Evolutionary conservation across 2,329 filamentous ascomycete species (phyloP).

Genomic region (Passalora sequoiae): DNA sequence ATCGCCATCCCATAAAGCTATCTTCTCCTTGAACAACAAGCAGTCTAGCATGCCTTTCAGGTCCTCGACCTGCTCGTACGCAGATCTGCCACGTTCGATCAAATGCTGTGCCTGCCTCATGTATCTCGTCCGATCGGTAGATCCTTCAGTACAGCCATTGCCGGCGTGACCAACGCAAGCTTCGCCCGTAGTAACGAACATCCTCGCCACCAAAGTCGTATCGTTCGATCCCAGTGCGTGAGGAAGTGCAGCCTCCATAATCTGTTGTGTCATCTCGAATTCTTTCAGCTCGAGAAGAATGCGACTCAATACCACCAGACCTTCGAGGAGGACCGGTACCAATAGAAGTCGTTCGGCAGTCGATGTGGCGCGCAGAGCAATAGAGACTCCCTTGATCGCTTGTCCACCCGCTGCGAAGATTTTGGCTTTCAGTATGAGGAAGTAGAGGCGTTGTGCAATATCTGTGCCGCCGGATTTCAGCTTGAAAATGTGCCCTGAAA

Average conservation of each 20-base stretch:
- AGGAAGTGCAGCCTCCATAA: constrained; percentile 67
- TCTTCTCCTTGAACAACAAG: constrained; percentile 73
- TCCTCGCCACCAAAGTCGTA: constrained; percentile 55
- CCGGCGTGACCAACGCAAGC: constrained; percentile 74
- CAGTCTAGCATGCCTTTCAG: constrained; percentile 68
- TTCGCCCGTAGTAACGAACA: constrained; percentile 69
- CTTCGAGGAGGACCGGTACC: constrained; percentile 66
- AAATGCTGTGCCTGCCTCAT: constrained; percentile 27
- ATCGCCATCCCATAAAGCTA: constrained; percentile 67
- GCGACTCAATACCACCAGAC: constrained; percentile 60
- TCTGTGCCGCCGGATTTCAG: constrained; percentile 46
- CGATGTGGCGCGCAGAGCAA: constrained; percentile 68
- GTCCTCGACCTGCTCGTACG: constrained; percentile 64
- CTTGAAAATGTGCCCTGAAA: constrained; percentile 49
- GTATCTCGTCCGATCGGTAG: constrained; percentile 22
- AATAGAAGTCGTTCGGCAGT: constrained; percentile 66
- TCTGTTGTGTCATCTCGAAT: constrained; percentile 59
- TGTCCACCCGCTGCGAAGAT: constrained; percentile 64
- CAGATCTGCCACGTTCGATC: constrained; percentile 34
- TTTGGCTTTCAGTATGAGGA: constrained; percentile 67
- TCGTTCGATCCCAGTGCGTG: constrained; percentile 66
- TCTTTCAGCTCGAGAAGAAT: constrained; percentile 67
- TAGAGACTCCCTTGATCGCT: constrained; percentile 69
- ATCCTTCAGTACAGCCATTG: constrained; percentile 34
- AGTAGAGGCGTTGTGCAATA: constrained; percentile 62